Base-by-base conservation (phyloP, 495 filamentous ascomycete genomes). In the Astrocystis sublimbata region DNA sequence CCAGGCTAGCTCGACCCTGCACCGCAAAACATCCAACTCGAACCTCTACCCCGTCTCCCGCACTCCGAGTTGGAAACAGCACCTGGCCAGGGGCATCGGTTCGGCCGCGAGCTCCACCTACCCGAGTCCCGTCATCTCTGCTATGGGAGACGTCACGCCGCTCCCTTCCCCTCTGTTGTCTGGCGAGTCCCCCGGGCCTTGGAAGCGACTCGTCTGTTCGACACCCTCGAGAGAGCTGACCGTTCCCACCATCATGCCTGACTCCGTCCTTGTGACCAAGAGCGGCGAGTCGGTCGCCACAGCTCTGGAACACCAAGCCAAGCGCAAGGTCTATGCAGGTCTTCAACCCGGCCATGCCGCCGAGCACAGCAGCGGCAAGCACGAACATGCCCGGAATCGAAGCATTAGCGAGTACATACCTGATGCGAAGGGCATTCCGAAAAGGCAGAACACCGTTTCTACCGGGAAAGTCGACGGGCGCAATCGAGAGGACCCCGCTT, bases 81-180 rank as follows among this genome's bases (percentile, higher is more conserved):
- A 69, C 42, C 65, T 72, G 41, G 38, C 69, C 4, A 72, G 64
- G 59, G 58, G 73, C 55, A 78, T 78, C 19, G 70, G 76, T 8
- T 81, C 79, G 41, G 75, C 74, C 10, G 65, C 78, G 19, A 80
- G 76, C 65, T 80, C 79, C 0, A 62, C 69, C 40, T 76, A 77
- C 53, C 66, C 78, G 24, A 81, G 78, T 40, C 92, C 92, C 2
- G 85, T 88, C 60, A 81, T 96, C 40, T 86, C 87, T 60, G 90
- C 92, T 19, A 88, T 97, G 85, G 85, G 85, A 40, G 92, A 97
- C 68, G 87, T 98, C 60, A 98, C 94, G 4, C 94, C 94, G 53
- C 75, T 98, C 23, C 94, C 94, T 10, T 97, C 94, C 5, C 94
- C 94, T 7, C 82, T 97, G 40, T 78, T 90, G 60, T 82, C 83